Evolutionary conservation across 1,284 basidiomycete species (phyloP), one percentile per base, ranked within the genome.

Genomic region (Cutaneotrichosporon sp.): DNA sequence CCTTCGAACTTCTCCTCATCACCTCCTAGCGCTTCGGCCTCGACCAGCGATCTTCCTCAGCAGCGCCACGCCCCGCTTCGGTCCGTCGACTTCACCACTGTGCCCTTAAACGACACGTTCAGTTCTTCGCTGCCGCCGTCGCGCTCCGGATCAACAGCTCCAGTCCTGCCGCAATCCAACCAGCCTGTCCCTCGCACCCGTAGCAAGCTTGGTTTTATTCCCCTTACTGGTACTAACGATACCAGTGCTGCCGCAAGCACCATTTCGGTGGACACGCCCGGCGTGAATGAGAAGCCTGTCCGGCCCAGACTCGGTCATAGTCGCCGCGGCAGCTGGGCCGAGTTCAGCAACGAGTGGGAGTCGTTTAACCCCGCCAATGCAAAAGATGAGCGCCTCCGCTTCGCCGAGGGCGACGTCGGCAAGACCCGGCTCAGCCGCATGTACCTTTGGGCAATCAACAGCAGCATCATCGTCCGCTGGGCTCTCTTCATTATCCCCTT

Each of bases 391-490:
- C 74, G 75, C 38, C 69, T 82, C 42, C 63, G 76, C 47, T 82
- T 76, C 59, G 80, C 80, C 2, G 75, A 81, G 53, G 81, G 81
- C 11, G 81, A 82, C 68, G 79, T 72, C 4, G 81, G 80, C 6
- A 81, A 74, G 40, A 80, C 71, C 31, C 16, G 51, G 10, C 62
- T 63, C n/a, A 51, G 47, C 34, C 55, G 72, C 32, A 67, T 89
- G 5, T 91, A 91, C 77, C 84, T 89, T 69, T 91, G 88, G 79
- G 83, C 91, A n/a, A 72, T 91, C 58, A 88, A 89, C 73, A 84
- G 86, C 9, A 90, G 89, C 14, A 89, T 92, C 74, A 82, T 91
- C 58, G 87, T 90, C 21, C 86, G 91, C 56, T 93, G 91, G 91
- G 82, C 86, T 38, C 70, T 91, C 30, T 92, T 89, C 81, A 90